Evolutionary conservation across 768 basidiomycete genomes (phyloP).

Genomic region (Boletus tylopilopsis): DNA sequence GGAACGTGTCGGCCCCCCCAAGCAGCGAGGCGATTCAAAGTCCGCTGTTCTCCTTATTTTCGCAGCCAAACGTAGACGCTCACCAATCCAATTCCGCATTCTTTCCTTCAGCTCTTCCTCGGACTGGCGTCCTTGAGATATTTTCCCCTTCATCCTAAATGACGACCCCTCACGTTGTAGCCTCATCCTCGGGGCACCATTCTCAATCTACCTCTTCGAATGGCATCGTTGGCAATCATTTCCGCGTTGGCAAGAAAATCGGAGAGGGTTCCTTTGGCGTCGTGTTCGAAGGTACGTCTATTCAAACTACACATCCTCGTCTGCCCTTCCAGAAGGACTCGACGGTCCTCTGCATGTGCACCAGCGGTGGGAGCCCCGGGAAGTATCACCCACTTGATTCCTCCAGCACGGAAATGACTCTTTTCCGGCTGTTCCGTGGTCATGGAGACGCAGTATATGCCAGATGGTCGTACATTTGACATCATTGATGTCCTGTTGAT

Average conservation of each 20-base stretch:
- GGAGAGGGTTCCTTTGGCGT: conserved; percentile 99
- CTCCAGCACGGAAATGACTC: conserved; percentile 1
- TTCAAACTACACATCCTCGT: neutral
- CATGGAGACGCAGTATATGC: conserved; percentile 2
- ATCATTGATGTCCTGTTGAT: conserved; percentile 6
- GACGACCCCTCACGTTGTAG: conserved; percentile 83
- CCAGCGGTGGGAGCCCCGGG: conserved; percentile 2
- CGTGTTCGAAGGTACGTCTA: conserved; percentile 83
- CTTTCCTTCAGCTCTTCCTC: conserved; percentile 22
- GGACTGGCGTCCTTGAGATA: conserved; percentile 28
- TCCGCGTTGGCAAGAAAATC: conserved; percentile 96
- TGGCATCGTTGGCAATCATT: conserved; percentile 77
- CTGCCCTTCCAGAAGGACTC: neutral
- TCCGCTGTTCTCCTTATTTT: conserved; percentile 33
- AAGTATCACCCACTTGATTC: conserved; percentile 12
- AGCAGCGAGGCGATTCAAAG: conserved; percentile 27
- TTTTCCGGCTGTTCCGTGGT: conserved; percentile 3
- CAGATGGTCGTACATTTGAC: conserved; percentile 4
- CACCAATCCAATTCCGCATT: conserved; percentile 20
- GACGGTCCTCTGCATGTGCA: neutral
- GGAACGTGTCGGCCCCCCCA: conserved; percentile 29
- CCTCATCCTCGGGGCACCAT: conserved; percentile 69
- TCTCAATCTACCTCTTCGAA: conserved; percentile 59
- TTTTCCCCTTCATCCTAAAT: conserved; percentile 34
- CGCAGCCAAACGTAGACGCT: conserved; percentile 17